Percentiles rank a stretch among this genome's conserved stretches.
Evolutionary conservation across 495 filamentous ascomycete species (phyloP).

Genomic region (Lasiosphaeriaceae sp.): DNA sequence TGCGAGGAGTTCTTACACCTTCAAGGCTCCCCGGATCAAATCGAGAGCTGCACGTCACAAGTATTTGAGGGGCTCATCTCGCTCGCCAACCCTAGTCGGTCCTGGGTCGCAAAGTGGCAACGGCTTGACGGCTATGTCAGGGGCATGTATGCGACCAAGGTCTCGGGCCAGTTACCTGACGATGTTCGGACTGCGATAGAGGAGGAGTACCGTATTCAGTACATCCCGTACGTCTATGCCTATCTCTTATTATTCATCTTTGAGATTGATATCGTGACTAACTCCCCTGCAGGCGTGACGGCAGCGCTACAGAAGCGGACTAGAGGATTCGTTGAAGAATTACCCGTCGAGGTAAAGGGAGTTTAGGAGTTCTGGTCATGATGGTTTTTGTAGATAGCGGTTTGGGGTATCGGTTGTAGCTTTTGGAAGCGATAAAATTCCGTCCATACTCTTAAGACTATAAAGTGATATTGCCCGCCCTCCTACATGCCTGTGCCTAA

Average conservation of each 20-base stretch:
- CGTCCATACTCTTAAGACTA: background rate
- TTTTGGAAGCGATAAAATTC: no score
- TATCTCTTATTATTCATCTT: background rate
- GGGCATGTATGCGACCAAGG: constrained; percentile 91
- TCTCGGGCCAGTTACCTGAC: constrained; percentile 64
- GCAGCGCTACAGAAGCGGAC: constrained; percentile 43
- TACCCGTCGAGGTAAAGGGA: background rate
- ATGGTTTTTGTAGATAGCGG: no score
- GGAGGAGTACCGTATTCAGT: constrained; percentile 63
- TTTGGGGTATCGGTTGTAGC: no score
- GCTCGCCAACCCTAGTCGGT: constrained; percentile 67
- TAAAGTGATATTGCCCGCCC: background rate
- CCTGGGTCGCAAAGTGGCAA: constrained; percentile 95
- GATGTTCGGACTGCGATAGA: constrained; percentile 63
- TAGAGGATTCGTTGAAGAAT: constrained; percentile 1
- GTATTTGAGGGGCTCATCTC: constrained; percentile 89
- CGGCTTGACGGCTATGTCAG: constrained; percentile 80
- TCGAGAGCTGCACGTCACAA: constrained; percentile 89
- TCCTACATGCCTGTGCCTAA: background rate
- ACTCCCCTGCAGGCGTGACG: constrained; percentile 41
- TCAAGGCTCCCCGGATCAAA: constrained; percentile 67
- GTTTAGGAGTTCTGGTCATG: background rate
- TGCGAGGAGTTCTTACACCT: constrained; percentile 89
- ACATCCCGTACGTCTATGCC: constrained; percentile 65
- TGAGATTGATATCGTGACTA: background rate